phyloP scores from a whole-genome alignment of 805 yeast species.

The Zygoascus flipseniorum region DNA sequence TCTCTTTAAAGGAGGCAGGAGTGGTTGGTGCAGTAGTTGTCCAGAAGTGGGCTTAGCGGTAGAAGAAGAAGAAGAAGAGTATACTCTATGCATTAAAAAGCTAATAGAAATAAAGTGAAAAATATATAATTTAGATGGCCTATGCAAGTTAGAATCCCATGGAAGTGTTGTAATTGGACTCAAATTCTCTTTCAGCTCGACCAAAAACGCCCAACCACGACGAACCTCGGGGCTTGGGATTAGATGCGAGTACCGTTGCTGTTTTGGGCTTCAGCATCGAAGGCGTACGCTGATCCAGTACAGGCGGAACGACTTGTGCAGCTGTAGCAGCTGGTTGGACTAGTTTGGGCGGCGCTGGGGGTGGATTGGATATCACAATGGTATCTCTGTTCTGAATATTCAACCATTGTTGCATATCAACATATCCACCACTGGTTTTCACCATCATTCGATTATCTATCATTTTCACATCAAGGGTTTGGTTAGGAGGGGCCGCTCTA shows the following conservation, averaged over 20 bases:
- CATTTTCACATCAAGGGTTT: slow-evolving; percentile 18
- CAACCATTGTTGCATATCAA: slow-evolving; percentile 26
- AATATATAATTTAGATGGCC: not conserved
- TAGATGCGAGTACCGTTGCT: not conserved
- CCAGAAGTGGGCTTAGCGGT: slow-evolving; percentile 59
- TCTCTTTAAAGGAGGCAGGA: slow-evolving; percentile 65
- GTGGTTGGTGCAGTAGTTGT: slow-evolving; percentile 78
- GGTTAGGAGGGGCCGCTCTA: slow-evolving; percentile 5
- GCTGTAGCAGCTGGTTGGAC: no score
- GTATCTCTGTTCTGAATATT: slow-evolving; percentile 9
- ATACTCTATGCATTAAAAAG: not conserved
- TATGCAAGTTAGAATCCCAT: not conserved
- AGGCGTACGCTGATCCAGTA: not conserved
- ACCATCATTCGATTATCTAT: slow-evolving; percentile 22
- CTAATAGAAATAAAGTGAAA: not conserved
- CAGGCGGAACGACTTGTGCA: no score
- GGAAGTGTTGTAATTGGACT: not conserved
- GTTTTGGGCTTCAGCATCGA: not conserved
- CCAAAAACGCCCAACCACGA: not conserved
- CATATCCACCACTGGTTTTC: slow-evolving; percentile 10
- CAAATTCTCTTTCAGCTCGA: slow-evolving; percentile 1
- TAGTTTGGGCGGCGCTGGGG: not conserved
- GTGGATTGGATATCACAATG: not conserved
- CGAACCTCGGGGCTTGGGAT: not conserved
- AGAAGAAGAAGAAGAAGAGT: not conserved